Percentiles rank a stretch among this genome's conserved stretches.
These are phyloP conservation scores for Citrullus amarus DNA, from an alignment of 306 rosid genomes.

Conservation along the genomic window DNA sequence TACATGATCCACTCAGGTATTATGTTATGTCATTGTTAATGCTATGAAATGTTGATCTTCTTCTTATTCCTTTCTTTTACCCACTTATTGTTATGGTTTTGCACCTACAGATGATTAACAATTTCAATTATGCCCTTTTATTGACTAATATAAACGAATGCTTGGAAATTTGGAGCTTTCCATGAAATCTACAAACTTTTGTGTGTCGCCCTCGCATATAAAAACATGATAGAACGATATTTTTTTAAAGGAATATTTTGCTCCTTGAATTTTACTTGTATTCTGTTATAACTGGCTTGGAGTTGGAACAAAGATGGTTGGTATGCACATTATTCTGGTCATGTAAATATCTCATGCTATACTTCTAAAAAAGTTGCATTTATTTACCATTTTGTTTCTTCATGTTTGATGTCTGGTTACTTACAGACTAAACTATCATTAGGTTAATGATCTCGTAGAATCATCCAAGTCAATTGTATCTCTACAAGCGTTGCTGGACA, in stretches of 20 bases:
- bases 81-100: neutral
- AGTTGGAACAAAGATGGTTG: neutral
- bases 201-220: neutral
- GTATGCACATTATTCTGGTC: neutral
- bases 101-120: neutral
- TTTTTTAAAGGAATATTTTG: no score
- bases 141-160: neutral
- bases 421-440: neutral
- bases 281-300: neutral
- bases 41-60: neutral
- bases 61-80: neutral
- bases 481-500: constrained; percentile 51
- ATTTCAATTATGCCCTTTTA: neutral
- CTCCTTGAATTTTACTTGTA: neutral
- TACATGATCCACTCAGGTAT: neutral
- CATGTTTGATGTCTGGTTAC: neutral
- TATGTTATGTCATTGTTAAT: neutral
- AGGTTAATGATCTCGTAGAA: constrained; percentile 73
- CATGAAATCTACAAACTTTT: neutral
- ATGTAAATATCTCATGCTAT: neutral
- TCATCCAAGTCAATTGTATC: constrained; percentile 62
- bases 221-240: neutral
- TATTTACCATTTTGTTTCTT: neutral
- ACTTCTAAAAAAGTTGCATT: no score
- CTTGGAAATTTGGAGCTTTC: neutral